These are phyloP conservation scores for Hymenotorrendiella dingleyae DNA, from an alignment of 2,329 filamentous ascomycete genomes.

Conservation along the genomic window DNA sequence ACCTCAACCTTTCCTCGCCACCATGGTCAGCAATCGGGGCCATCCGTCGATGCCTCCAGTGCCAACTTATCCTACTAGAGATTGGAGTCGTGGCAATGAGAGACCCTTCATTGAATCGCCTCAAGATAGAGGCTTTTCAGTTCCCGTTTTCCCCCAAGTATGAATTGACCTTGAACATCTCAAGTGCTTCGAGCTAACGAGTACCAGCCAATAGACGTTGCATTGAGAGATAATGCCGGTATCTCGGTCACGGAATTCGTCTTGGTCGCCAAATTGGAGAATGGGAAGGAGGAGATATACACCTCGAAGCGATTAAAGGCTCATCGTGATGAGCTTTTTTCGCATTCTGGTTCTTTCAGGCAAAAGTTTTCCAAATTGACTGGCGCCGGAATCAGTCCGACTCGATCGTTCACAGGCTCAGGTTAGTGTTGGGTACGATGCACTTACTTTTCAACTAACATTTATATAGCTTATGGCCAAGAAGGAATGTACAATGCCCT, in stretches of 20 bases:
- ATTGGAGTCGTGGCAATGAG: slow-evolving; percentile 16
- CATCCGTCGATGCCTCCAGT: slow-evolving; percentile 15
- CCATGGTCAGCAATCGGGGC: slow-evolving; percentile 21
- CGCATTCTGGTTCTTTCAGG: slow-evolving; percentile 10
- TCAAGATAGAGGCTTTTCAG: slow-evolving; percentile 13
- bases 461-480: slow-evolving; percentile 14
- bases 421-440: too few species aligned
- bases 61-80: slow-evolving; percentile 15
- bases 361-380: slow-evolving; percentile 13
- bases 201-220: slow-evolving; percentile 20
- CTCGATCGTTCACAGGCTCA: too few species aligned
- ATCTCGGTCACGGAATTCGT: slow-evolving; percentile 24
- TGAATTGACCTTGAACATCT: slow-evolving; percentile 1
- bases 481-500: slow-evolving; percentile 18
- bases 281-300: slow-evolving; percentile 21
- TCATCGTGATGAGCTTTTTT: slow-evolving; percentile 23
- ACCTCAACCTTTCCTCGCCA: slow-evolving; percentile 6
- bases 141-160: slow-evolving; percentile 11
- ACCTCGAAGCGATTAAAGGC: slow-evolving; percentile 18
- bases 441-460: neutral
- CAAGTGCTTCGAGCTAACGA: slow-evolving; percentile 6
- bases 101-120: slow-evolving; percentile 18
- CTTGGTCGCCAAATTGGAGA: slow-evolving; percentile 20
- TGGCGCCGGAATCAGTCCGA: slow-evolving; percentile 3
- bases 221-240: slow-evolving; percentile 21